Conservation (phyloP, 2,329 filamentous ascomycete genomes). For the Monosporascus cannonballus region DNA sequence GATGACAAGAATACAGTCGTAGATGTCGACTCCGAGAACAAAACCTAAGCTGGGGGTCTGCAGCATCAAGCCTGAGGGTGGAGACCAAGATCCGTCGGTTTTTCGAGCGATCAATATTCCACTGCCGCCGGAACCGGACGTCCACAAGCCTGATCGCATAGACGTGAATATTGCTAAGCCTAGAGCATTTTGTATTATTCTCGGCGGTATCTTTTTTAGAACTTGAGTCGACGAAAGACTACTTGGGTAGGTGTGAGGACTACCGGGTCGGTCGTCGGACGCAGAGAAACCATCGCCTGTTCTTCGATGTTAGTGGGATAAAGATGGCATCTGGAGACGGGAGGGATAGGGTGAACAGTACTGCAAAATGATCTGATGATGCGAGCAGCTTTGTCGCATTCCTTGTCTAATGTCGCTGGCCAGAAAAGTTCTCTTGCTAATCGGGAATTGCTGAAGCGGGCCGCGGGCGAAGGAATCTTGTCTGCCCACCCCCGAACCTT, state of each 20-base stretch:
- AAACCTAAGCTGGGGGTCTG: slow-evolving; percentile 88
- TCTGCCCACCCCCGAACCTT: slow-evolving; percentile 39
- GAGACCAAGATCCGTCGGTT: slow-evolving; percentile 84
- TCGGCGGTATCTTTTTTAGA: slow-evolving; percentile 75
- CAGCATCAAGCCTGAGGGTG: slow-evolving; percentile 82
- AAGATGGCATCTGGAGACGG: slow-evolving; percentile 7
- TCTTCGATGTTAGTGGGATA: slow-evolving; percentile 4
- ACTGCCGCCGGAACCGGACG: slow-evolving; percentile 84
- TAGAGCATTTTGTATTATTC: slow-evolving; percentile 82
- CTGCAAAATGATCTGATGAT: slow-evolving; percentile 89
- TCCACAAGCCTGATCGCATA: slow-evolving; percentile 88
- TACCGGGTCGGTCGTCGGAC: slow-evolving; percentile 31
- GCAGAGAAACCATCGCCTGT: slow-evolving; percentile 52
- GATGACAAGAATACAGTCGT: slow-evolving; percentile 91
- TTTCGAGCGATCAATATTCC: slow-evolving; percentile 80
- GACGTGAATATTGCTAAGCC: slow-evolving; percentile 92
- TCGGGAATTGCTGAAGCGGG: slow-evolving; percentile 57
- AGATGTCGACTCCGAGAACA: slow-evolving; percentile 86
- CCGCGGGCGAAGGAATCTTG: slow-evolving; percentile 55
- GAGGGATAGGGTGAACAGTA: slow-evolving; percentile 35
- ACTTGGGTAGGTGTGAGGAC: slow-evolving; percentile 24
- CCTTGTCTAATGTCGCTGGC: slow-evolving; percentile 79
- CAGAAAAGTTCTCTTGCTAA: slow-evolving; percentile 73
- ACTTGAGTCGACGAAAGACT: slow-evolving; percentile 49
- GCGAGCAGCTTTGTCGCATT: slow-evolving; percentile 85